Evolutionary conservation across 371 early-diverging fungal species (phyloP).

Genomic region (Mortierella sp.): DNA sequence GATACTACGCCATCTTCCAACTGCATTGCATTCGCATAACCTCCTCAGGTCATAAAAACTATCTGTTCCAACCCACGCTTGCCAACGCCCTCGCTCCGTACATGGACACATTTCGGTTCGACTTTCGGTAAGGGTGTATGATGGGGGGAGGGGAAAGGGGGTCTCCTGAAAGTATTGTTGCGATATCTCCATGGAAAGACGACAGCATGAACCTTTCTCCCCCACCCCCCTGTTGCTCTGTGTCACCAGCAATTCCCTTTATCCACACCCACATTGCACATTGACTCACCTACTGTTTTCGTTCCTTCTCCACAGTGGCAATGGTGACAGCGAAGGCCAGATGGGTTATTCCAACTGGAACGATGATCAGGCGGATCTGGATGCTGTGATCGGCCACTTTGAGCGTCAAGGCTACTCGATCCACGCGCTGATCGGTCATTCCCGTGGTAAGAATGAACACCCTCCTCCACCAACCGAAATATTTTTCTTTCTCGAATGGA

Average conservation of each 20-base stretch:
- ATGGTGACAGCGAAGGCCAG: slow-evolving; percentile 66
- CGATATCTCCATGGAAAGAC: neutral
- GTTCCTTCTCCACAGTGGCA: slow-evolving; percentile 49
- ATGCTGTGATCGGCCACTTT: slow-evolving; percentile 63
- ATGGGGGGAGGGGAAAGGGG: no score
- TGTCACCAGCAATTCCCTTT: neutral
- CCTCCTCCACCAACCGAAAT: neutral
- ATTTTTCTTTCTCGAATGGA: neutral
- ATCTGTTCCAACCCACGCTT: slow-evolving; percentile 66
- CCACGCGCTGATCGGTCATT: slow-evolving; percentile 60
- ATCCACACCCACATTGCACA: neutral
- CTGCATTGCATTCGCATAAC: no score
- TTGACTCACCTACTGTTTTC: neutral
- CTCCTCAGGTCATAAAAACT: slow-evolving; percentile 67
- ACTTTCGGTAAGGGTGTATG: slow-evolving; percentile 55
- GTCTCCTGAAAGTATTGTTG: neutral
- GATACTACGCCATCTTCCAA: neutral
- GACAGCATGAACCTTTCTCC: neutral
- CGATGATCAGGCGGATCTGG: slow-evolving; percentile 65
- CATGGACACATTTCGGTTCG: slow-evolving; percentile 67
- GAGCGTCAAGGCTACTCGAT: slow-evolving; percentile 65
- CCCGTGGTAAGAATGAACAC: slow-evolving; percentile 19
- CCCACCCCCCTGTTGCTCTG: neutral
- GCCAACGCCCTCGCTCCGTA: slow-evolving; percentile 59
- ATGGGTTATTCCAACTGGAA: slow-evolving; percentile 63